Base-by-base conservation (phyloP, 2,329 filamentous ascomycete species). In the Grosmannia clavigera region DNA sequence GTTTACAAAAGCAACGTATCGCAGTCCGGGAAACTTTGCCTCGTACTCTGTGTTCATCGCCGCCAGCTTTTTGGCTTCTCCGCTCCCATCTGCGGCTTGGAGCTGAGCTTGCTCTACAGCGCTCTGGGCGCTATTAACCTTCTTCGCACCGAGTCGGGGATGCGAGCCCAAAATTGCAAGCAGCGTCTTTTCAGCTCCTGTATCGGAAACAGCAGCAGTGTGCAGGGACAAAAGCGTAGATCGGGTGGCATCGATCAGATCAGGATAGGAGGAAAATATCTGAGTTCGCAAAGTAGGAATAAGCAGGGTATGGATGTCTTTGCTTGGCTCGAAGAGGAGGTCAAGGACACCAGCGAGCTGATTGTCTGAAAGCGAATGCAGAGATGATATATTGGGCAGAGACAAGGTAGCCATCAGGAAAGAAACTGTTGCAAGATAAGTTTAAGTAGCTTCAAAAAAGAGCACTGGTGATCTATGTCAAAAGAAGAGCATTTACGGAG, bases 1-100 rank as follows among this genome's bases (percentile, higher is more conserved):
- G 70, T 95, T 92, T 60, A 96, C 92, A 70, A 96, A 96, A 22
- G 92, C 88, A 68, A 96, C 90, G 76, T 95, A 96, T 72, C 87
- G 80, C 69, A 96, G 71, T 0, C 92, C 90, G 0, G 90, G 90
- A 71, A 92, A 96, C 60, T 67, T 78, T n/a, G 75, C 75, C 71
- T 96, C 92, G 69, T 96, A 96, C 71, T 88, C 82, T 12, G 72
- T 73, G 69, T 96, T 96, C 67, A 96, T 72, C 35, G 68, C 69
- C 7, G 75, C 77, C 62, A 96, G 72, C 67, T 76, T 72, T 61
- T 76, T 74, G 10, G 75, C 76, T 68, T 88, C 83, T 54, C 82
- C 81, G 22, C 74, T 76, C n/a, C 76, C 76, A 0, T 76, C 79
- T 1, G 58, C n/a, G 9, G 72, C 72, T 60, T 86, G 81, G 62